phyloP scores from a whole-genome alignment of 257 asterid genomes.

The Penstemon newberryi region DNA sequence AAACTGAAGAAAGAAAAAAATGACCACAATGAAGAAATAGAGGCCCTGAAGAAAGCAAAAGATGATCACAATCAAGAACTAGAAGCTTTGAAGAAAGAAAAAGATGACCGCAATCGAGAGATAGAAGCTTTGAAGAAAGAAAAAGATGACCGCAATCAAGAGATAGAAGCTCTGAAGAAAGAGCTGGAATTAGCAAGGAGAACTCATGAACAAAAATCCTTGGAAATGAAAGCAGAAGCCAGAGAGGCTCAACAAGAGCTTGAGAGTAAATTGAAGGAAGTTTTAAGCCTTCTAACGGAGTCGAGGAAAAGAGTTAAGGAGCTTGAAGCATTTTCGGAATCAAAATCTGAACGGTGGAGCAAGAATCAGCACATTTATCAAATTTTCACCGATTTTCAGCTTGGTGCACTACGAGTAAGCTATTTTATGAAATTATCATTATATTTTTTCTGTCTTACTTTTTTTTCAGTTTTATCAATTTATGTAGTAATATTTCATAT shows the following conservation, averaged over 20 bases:
- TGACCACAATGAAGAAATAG: conserved; percentile 38
- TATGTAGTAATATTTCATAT: neutral
- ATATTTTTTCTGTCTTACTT: no score
- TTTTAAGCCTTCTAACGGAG: conserved; percentile 36
- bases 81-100: conserved; percentile 14
- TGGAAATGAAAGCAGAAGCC: conserved; percentile 40
- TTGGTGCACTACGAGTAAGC: conserved; percentile 79
- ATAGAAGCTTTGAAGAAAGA: conserved; percentile 25
- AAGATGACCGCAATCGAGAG: conserved; percentile 32
- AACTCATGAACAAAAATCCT: conserved; percentile 32
- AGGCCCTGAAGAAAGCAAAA: conserved; percentile 42
- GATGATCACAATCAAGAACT: conserved; percentile 45
- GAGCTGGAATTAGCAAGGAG: conserved; percentile 29
- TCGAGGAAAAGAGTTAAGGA: conserved; percentile 49
- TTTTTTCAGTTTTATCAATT: neutral
- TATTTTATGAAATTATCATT: neutral
- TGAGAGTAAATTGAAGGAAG: conserved; percentile 56
- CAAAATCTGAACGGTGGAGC: conserved; percentile 52
- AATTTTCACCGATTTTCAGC: conserved; percentile 75
- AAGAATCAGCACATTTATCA: conserved; percentile 64
- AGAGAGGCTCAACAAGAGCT: conserved; percentile 52
- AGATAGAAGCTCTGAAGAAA: conserved; percentile 36
- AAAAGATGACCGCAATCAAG: conserved; percentile 29
- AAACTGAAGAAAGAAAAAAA: conserved; percentile 36
- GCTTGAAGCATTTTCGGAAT: conserved; percentile 53